Evolutionary conservation across 805 yeast species (phyloP), one percentile per base, ranked within the genome.

Genomic region (Nakazawaea ambrosiae): DNA sequence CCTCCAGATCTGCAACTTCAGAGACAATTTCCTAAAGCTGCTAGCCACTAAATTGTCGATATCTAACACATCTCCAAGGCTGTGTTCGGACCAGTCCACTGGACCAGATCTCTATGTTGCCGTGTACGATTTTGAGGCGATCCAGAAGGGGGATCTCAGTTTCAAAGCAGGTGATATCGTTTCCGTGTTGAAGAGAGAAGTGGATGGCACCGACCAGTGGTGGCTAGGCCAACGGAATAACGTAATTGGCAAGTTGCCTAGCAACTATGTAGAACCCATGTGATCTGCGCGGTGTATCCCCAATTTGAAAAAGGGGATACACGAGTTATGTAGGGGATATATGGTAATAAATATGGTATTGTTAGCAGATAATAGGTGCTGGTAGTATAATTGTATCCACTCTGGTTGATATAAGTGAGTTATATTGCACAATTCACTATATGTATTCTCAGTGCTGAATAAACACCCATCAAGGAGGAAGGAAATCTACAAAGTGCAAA

Each of bases 191-290:
- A 63, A 56, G 20, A 43, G 40, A 16, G 32, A 59, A 19, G 59
- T 53, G 31, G 49, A 49, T 10, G 61, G 56, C 20, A 55, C 58
- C 2, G 65, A 66, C 20, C 9, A 14, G 9, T 72, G 78, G 78
- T 73, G 78, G 78, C 56, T 58, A 39, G 77, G 76, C 11, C 49
- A 49, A 32, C 54, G 62, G 7, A 34, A 64, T 31, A 74, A 73
- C 1, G 41, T 46, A 4, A 43, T 49, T 5, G 78, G 78, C 0
- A 43, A 58, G 35, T 66, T 72, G 40, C 78, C 78, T 4, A 53
- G 56, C 24, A 73, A 72, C 38, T 70, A 70, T 45, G 68, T 69
- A 14, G 19, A 16, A 27, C 16, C 17, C 12, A 8, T 14, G 17
- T 22, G 7, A 22, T 22, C 7, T 22, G 10, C 24, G 10, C 24